phyloP scores from a whole-genome alignment of 257 asterid species.

The Ilex asprella region DNA sequence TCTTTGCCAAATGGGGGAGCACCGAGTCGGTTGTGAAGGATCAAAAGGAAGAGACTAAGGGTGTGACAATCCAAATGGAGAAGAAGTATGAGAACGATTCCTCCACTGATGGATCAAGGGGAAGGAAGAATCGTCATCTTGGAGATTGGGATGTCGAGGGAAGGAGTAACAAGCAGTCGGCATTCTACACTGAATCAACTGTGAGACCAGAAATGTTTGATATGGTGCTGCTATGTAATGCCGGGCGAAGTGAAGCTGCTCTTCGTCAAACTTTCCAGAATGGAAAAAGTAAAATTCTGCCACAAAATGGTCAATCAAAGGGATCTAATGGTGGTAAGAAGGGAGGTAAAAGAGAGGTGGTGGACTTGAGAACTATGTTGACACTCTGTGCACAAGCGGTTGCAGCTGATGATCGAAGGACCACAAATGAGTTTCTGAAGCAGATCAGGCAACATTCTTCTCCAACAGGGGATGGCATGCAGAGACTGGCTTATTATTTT shows the following conservation, averaged over 20 bases:
- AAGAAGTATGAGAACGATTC: constrained; percentile 16
- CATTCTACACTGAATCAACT: constrained; percentile 46
- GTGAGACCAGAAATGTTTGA: constrained; percentile 59
- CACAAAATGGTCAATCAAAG: constrained; percentile 22
- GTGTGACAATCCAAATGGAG: constrained; percentile 27
- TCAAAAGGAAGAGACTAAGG: constrained; percentile 14
- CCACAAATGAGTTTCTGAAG: constrained; percentile 54
- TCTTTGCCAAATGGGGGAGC: constrained; percentile 19
- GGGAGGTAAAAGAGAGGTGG: constrained; percentile 37
- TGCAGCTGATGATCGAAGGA: constrained; percentile 61
- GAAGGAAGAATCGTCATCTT: constrained; percentile 49
- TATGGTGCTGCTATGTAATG: constrained; percentile 61
- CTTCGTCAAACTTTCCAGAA: constrained; percentile 56
- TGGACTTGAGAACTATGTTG: constrained; percentile 62
- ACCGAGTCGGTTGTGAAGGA: constrained; percentile 19
- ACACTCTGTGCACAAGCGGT: constrained; percentile 80
- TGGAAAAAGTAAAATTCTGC: constrained; percentile 31
- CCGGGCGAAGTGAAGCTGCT: constrained; percentile 57
- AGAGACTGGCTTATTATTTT: constrained; percentile 31
- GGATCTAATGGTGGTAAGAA: constrained; percentile 42
- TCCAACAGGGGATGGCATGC: constrained; percentile 37
- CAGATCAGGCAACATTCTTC: constrained; percentile 57
- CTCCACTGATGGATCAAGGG: constrained; percentile 32
- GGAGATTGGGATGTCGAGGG: constrained; percentile 22
- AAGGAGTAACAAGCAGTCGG: constrained; percentile 64